A percentile compares a stretch with the other conserved stretches of the same genome.
Conservation (phyloP, 345 rosid species). For the Gossypium stocksii region DNA sequence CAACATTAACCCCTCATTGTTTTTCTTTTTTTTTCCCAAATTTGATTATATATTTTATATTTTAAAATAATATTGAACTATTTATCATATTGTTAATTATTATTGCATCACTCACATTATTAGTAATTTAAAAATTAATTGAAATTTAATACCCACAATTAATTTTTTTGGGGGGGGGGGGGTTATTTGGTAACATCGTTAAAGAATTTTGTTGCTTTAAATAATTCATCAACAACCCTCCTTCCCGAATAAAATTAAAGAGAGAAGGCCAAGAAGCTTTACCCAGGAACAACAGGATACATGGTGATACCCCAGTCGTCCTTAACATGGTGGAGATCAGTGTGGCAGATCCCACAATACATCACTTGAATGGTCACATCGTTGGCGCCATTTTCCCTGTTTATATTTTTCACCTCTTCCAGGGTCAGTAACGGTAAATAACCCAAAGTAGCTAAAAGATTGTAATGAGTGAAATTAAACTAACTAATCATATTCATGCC, state of each 20-base stretch:
- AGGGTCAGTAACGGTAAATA: background rate
- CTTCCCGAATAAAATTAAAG: background rate
- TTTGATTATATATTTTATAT: no score
- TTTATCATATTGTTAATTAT: no score
- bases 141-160: no score
- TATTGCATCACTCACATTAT: no score
- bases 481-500: background rate
- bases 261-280: background rate
- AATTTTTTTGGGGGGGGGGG: no score
- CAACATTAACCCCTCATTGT: no score
- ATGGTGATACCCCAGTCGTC: conserved; percentile 81
- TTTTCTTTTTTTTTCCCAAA: no score
- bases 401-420: background rate
- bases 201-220: background rate
- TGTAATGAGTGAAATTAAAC: background rate
- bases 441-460: background rate
- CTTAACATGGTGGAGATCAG: conserved; percentile 61
- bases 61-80: no score
- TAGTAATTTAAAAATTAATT: no score
- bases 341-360: conserved; percentile 82
- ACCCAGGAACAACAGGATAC: conserved; percentile 87
- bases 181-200: background rate
- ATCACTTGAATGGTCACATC: conserved; percentile 67
- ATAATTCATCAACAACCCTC: background rate
- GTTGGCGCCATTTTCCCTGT: conserved; percentile 61